Evolutionary conservation across 257 asterid genomes (phyloP), one percentile per base, ranked within the genome.

Genomic region (Craterostigma plantagineum): DNA sequence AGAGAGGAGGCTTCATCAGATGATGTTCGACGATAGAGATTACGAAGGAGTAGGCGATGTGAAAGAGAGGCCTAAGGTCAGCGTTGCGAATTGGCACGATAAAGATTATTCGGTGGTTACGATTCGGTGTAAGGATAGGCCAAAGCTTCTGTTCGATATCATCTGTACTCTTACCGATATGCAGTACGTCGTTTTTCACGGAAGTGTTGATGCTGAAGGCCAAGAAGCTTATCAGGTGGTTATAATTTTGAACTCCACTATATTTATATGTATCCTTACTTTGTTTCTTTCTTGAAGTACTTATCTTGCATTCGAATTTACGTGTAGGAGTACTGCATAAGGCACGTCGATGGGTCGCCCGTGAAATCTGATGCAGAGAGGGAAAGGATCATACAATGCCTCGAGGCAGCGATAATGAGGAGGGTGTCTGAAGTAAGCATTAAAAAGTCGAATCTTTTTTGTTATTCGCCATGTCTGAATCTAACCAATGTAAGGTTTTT

Each of bases 361-460:
- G 87, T 90, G 30, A 83, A 83, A 57, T 83, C 99, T 3, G 99
- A 90, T 52, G 99, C 99, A 1, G 99, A 90, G 69, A 67, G 92
- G 50, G 66, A 83, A 27, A 65, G 95, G 54, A 87, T 90, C 33
- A 61, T 90, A 50, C 92, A 83, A 1, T 90, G 99, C 58, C 87
- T 90, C 17, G 96, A 83, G 69, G 99, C 99, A 17, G 99, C 99
- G 14, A 83, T 90, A 30, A 69, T 54, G 48, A 67, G 99, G 73
- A 54, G 99, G 65, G 95, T 79, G 35, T 79, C 91, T 27, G 95
- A 79, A 60, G 98, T 90, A 61, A 63, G 66, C n/a, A n/a, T n/a
- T n/a, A n/a, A 23, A 23, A 23, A 23, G 30, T 23, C 2, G 6
- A 23, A 23, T 23, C 30, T 23, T 23, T 23, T 2, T 23, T 23